phyloP scores from a whole-genome alignment of 768 basidiomycete species.

The Leccinum sublutescens region DNA sequence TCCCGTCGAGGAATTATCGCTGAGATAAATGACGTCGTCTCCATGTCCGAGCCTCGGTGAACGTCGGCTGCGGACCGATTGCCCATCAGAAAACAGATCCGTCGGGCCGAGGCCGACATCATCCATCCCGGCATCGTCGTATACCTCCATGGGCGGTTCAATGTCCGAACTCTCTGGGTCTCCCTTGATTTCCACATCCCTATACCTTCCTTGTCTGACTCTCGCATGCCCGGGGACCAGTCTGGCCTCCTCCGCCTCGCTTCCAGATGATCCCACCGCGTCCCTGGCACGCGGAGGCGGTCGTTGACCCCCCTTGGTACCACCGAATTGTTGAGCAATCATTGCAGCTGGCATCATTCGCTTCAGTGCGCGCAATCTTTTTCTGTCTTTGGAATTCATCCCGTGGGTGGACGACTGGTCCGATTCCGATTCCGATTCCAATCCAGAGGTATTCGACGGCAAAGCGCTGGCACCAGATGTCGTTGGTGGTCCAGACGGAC shows the following conservation, averaged over 20 bases:
- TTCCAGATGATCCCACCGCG: constrained; percentile 19
- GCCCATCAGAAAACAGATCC: constrained; percentile 12
- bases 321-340: constrained; percentile 37
- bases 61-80: constrained; percentile 18
- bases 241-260: constrained; percentile 38
- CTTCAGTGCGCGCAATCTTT: constrained; percentile 37
- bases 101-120: not conserved
- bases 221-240: constrained; percentile 54
- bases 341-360: constrained; percentile 58
- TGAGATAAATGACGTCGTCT: constrained; percentile 25
- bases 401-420: constrained; percentile 11
- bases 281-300: constrained; percentile 10
- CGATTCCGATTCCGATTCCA: constrained; percentile 25
- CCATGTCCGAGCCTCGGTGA: constrained; percentile 1
- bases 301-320: constrained; percentile 11
- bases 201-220: constrained; percentile 36
- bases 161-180: constrained; percentile 62
- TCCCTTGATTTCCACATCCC: constrained; percentile 48
- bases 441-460: constrained; percentile 16
- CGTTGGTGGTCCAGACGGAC: constrained; percentile 14
- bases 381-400: constrained; percentile 34
- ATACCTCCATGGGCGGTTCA: constrained; percentile 9
- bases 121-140: not conserved
- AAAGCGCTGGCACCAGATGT: constrained; percentile 20
- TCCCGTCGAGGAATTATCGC: constrained; percentile 10